Evolutionary conservation across 306 rosid species (phyloP), one percentile per base, ranked within the genome.

Genomic region (Inga laurina): DNA sequence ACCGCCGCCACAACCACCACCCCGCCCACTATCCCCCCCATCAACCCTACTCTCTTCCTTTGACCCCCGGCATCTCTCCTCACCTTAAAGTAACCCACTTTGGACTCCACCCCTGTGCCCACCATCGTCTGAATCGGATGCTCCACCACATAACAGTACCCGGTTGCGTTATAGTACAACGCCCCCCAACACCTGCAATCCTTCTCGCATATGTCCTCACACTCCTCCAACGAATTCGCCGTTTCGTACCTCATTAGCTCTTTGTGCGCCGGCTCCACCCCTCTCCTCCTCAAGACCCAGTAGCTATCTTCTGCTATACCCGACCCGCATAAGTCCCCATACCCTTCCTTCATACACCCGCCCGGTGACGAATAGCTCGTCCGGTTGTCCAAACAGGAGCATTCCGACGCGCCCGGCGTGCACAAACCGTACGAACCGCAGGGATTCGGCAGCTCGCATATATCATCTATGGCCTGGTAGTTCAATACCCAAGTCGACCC

Each of bases 401-500:
- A 96, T 15, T 88, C 91, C 2, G 88, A 78, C 44, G 87, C 87
- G 2, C 87, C 91, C 2, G 98, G 88, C 0, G 39, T 87, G 79
- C 99, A 96, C 75, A 96, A 75, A 82, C 97, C 97, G 89, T 91
- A 93, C 30, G 97, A 83, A 66, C 98, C 97, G 85, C 99, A 96
- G 0, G 92, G 84, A 10, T 84, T 91, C 0, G 98, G 98, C 0
- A 96, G 93, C 56, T 92, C 89, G 56, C 99, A 96, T 2, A 84
- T 65, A 13, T 88, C 90, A 0, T 86, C 39, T 6, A 93, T 90
- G 21, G 98, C 97, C 77, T 89, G 78, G 67, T 79, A 96, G 57
- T 89, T 84, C 72, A 80, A 35, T 0, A 79, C 72, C 99, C 99
- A 96, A 0, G 45, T 77, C 7, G 84, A 82, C 21, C 90, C 88